These are phyloP conservation scores for Phyllosticta capitalensis DNA, from an alignment of 2,329 filamentous ascomycete genomes.

Conservation along the genomic window DNA sequence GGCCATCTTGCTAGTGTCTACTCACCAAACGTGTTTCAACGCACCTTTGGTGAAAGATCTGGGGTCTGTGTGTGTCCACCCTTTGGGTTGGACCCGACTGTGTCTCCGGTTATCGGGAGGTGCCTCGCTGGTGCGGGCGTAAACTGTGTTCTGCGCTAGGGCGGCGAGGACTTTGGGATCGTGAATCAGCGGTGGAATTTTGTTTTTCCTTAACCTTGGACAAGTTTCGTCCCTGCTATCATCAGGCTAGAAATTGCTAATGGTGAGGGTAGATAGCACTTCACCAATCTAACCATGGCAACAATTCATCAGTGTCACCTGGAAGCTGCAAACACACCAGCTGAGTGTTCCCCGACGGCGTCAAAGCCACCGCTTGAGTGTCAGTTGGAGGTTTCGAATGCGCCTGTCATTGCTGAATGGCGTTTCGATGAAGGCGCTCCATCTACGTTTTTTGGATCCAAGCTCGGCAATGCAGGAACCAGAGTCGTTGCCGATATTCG, in stretches of 20 bases:
- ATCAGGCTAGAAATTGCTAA: neutral
- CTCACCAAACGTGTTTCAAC: neutral
- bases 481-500: constrained; percentile 1
- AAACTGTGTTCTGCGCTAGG: neutral
- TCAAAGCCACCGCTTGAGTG: neutral
- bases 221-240: neutral
- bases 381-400: neutral
- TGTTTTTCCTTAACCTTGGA: neutral
- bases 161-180: neutral
- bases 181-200: neutral
- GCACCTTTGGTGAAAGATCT: constrained; percentile 2
- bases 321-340: neutral
- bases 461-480: neutral
- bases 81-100: neutral
- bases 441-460: neutral
- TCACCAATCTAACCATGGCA: neutral
- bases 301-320: neutral
- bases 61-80: constrained; percentile 3
- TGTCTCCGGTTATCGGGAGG: neutral
- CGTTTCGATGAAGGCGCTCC: neutral
- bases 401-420: neutral
- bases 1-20: constrained; percentile 1
- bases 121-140: neutral
- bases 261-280: neutral
- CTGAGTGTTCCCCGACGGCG: neutral